Evolutionary conservation across 192 early-diverging fungal genomes (phyloP).

Genomic region (Powellomyces hirtus): DNA sequence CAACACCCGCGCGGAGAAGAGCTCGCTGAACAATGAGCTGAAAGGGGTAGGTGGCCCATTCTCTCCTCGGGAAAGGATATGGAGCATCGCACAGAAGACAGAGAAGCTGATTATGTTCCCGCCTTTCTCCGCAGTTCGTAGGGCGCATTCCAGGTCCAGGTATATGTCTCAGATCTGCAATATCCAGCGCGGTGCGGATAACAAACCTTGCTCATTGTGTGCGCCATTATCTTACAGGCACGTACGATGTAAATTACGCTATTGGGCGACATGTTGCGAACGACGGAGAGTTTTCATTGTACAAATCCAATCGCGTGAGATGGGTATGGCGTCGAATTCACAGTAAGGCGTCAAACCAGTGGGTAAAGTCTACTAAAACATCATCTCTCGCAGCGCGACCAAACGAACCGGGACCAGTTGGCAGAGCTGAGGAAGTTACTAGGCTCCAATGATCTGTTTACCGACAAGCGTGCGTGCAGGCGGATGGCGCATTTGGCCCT

Average conservation of each 20-base stretch:
- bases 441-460: conserved; percentile 43
- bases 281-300: conserved; percentile 38
- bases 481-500: conserved; percentile 50
- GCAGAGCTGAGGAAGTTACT: conserved; percentile 38
- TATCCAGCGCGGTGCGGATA: conserved; percentile 2
- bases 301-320: conserved; percentile 39
- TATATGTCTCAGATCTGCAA: background rate
- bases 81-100: too few relatives aligned
- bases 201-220: background rate
- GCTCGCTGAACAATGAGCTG: conserved; percentile 1
- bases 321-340: conserved; percentile 20
- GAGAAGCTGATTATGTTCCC: background rate
- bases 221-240: conserved; percentile 16
- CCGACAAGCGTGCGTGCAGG: conserved; percentile 46
- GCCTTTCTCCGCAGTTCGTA: background rate
- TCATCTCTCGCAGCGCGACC: conserved; percentile 36
- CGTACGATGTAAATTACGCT: conserved; percentile 49
- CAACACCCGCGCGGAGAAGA: conserved; percentile 22
- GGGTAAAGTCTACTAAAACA: conserved; percentile 7
- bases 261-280: conserved; percentile 49
- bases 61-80: too few relatives aligned
- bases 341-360: too few relatives aligned
- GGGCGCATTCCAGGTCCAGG: background rate
- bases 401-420: conserved; percentile 34
- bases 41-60: conserved; percentile 19